phyloP scores from a whole-genome alignment of 1,284 basidiomycete species.

The Leucoagaricus sp. region DNA sequence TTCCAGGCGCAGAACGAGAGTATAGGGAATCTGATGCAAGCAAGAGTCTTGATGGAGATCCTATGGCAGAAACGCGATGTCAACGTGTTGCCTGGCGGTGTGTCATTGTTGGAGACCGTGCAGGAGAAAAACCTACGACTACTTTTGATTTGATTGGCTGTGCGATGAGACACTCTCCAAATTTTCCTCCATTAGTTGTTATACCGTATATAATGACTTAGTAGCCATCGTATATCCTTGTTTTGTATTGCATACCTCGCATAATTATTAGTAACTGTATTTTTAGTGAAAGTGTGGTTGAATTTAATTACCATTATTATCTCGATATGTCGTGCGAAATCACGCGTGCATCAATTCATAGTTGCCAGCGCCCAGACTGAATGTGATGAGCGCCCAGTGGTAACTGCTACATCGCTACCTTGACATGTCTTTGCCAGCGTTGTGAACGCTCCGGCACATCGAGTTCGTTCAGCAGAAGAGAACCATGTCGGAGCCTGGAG shows the following conservation, averaged over 20 bases:
- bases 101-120: constrained; percentile 59
- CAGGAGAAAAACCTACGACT: constrained; percentile 53
- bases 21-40: constrained; percentile 63
- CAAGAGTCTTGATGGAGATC: constrained; percentile 61
- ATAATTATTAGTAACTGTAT: constrained; percentile 16
- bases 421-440: not conserved
- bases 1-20: constrained; percentile 56
- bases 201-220: constrained; percentile 13
- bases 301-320: constrained; percentile 8
- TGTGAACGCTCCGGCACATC: not conserved
- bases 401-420: not conserved
- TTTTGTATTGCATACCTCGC: constrained; percentile 11
- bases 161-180: constrained; percentile 3
- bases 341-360: not conserved
- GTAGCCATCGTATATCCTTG: constrained; percentile 8
- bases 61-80: constrained; percentile 68
- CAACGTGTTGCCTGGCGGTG: constrained; percentile 32
- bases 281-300: constrained; percentile 7
- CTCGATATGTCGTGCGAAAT: not conserved
- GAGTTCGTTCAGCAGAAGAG: not conserved
- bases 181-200: constrained; percentile 12
- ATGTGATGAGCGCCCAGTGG: constrained; percentile 6
- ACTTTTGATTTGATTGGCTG: constrained; percentile 49
- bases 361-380: constrained; percentile 6
- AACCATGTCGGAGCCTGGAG: not conserved